phyloP scores from a whole-genome alignment of 441 rosid genomes.

The Populus hybrid region DNA sequence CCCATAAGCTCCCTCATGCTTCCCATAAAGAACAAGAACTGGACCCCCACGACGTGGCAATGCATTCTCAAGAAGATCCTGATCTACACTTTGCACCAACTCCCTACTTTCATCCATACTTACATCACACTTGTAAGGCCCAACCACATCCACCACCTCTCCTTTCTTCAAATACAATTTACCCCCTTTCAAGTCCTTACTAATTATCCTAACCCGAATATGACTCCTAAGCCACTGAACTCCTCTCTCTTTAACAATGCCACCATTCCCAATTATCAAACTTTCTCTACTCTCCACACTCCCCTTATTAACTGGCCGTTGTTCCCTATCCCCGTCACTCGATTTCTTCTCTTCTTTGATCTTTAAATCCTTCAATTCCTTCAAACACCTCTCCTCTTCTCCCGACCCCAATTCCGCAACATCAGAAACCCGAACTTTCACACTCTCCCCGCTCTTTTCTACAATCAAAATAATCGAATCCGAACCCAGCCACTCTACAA shows the following conservation, averaged over 20 bases:
- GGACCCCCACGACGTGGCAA: constrained; percentile 63
- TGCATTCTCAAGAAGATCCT: constrained; percentile 75
- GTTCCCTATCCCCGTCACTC: background rate
- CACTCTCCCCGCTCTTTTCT: constrained; percentile 36
- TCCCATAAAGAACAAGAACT: constrained; percentile 61
- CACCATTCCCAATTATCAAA: constrained; percentile 22
- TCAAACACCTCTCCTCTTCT: constrained; percentile 66
- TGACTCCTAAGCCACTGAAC: constrained; percentile 66
- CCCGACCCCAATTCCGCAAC: constrained; percentile 64
- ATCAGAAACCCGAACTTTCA: constrained; percentile 38
- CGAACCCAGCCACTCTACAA: constrained; percentile 31
- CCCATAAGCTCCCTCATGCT: constrained; percentile 58
- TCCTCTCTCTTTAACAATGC: constrained; percentile 24
- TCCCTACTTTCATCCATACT: constrained; percentile 65
- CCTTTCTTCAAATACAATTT: constrained; percentile 74
- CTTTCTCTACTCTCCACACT: constrained; percentile 23
- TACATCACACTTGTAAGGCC: constrained; percentile 60
- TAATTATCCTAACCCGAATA: constrained; percentile 62
- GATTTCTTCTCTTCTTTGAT: constrained; percentile 15
- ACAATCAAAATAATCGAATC: constrained; percentile 44
- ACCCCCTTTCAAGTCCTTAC: constrained; percentile 67
- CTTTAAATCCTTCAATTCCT: constrained; percentile 40
- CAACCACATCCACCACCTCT: constrained; percentile 62
- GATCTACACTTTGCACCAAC: constrained; percentile 66
- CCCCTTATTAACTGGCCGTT: constrained; percentile 17